A percentile compares a stretch with the other conserved stretches of the same genome.
phyloP scores from a whole-genome alignment of 2,329 filamentous ascomycete genomes.

The Talaromyces sp. region DNA sequence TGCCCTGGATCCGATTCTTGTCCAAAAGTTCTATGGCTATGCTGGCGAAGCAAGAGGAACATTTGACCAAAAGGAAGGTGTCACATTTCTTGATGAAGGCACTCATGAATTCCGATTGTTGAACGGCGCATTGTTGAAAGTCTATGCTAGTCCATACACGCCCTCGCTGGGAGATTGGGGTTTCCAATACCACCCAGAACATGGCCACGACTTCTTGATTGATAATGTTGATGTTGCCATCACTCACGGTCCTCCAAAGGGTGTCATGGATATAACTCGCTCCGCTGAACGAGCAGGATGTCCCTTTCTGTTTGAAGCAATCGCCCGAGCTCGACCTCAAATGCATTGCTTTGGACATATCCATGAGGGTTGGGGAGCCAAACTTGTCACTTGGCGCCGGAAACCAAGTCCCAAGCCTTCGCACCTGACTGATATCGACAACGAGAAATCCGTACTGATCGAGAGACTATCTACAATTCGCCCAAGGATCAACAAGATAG shows the following conservation, averaged over 20 bases:
- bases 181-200: constrained; percentile 51
- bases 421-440: constrained; percentile 53
- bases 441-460: constrained; percentile 41
- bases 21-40: constrained; percentile 45
- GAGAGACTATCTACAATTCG: constrained; percentile 19
- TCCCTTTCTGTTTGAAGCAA: constrained; percentile 14
- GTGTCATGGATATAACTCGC: constrained; percentile 49
- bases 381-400: constrained; percentile 55
- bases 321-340: constrained; percentile 33
- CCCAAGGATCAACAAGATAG: neutral
- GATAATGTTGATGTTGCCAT: constrained; percentile 51
- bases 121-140: constrained; percentile 54
- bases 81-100: constrained; percentile 56
- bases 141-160: constrained; percentile 60
- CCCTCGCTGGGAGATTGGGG: constrained; percentile 52
- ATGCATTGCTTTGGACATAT: constrained; percentile 48
- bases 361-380: constrained; percentile 59
- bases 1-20: constrained; percentile 30
- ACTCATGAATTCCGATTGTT: constrained; percentile 50
- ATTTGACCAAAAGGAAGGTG: constrained; percentile 36
- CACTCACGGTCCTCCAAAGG: constrained; percentile 59
- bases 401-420: constrained; percentile 36
- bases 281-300: constrained; percentile 34
- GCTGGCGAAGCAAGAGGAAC: constrained; percentile 44
- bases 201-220: constrained; percentile 44